Evolutionary conservation across 2,329 filamentous ascomycete species (phyloP).

Genomic region (Fusarium piperis): DNA sequence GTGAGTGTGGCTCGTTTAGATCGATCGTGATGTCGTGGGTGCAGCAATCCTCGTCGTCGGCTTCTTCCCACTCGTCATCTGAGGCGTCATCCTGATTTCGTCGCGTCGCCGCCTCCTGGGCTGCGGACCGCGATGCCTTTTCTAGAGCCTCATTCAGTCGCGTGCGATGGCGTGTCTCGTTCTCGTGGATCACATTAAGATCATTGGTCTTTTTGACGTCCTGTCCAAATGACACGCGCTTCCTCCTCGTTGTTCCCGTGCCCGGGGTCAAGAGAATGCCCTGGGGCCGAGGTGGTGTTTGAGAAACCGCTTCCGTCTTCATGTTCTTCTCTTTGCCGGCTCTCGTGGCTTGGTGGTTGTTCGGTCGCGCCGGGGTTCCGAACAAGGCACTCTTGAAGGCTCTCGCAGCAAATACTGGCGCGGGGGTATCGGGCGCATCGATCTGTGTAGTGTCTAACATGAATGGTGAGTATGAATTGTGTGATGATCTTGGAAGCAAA

Average conservation of each 20-base stretch:
- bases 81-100: slow-evolving; percentile 35
- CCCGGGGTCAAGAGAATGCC: slow-evolving; percentile 73
- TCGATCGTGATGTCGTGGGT: slow-evolving; percentile 75
- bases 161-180: slow-evolving; percentile 49
- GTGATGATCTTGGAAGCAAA: neutral
- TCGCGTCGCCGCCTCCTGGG: slow-evolving; percentile 8
- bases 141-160: slow-evolving; percentile 59
- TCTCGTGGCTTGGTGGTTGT: slow-evolving; percentile 45
- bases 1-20: slow-evolving; percentile 76
- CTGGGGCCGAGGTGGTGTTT: slow-evolving; percentile 57
- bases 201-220: slow-evolving; percentile 59
- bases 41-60: slow-evolving; percentile 53
- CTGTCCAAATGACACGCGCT: slow-evolving; percentile 72
- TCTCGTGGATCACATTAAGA: slow-evolving; percentile 47
- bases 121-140: slow-evolving; percentile 33
- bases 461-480: neutral
- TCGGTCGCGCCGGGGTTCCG: slow-evolving; percentile 61
- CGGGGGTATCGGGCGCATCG: slow-evolving; percentile 71
- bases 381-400: slow-evolving; percentile 72
- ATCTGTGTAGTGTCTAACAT: slow-evolving; percentile 55
- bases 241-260: slow-evolving; percentile 67
- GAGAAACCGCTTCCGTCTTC: slow-evolving; percentile 43
- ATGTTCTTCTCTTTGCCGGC: slow-evolving; percentile 37
- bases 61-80: slow-evolving; percentile 64
- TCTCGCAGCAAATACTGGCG: slow-evolving; percentile 72